These are phyloP conservation scores for Epicoccum nigrum DNA, from an alignment of 2,329 filamentous ascomycete genomes.

Conservation along the genomic window DNA sequence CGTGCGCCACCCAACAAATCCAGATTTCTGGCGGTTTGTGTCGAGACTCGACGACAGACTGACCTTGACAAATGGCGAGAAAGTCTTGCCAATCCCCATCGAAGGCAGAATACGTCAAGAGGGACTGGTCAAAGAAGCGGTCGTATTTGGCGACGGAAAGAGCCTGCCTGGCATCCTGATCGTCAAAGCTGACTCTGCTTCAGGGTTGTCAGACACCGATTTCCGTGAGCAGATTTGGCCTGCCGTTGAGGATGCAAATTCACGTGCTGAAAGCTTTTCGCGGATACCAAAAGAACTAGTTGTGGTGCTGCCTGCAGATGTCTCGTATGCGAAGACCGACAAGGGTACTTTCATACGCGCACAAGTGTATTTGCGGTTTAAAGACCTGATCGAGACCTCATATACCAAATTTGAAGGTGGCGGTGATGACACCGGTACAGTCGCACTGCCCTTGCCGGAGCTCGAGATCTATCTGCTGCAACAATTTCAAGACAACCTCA, in stretches of 20 bases:
- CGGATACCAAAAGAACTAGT: slow-evolving; percentile 62
- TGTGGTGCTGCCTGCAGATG: slow-evolving; percentile 53
- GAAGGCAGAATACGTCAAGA: slow-evolving; percentile 63
- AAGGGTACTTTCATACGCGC: slow-evolving; percentile 64
- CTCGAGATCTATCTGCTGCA: slow-evolving; percentile 40
- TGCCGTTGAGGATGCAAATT: slow-evolving; percentile 59
- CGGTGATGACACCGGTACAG: slow-evolving; percentile 20
- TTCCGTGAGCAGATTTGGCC: slow-evolving; percentile 58
- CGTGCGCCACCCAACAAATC: slow-evolving; percentile 50
- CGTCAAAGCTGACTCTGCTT: slow-evolving; percentile 56
- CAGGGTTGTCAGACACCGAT: slow-evolving; percentile 51
- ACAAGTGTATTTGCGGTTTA: slow-evolving; percentile 58
- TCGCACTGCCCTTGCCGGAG: slow-evolving; percentile 37
- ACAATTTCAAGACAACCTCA: slow-evolving; percentile 27
- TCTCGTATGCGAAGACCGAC: slow-evolving; percentile 59
- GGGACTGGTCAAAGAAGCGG: slow-evolving; percentile 60
- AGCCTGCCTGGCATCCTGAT: slow-evolving; percentile 61
- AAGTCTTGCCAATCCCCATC: slow-evolving; percentile 55
- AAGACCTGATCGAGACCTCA: slow-evolving; percentile 53
- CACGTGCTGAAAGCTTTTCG: slow-evolving; percentile 58
- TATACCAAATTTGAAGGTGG: slow-evolving; percentile 47
- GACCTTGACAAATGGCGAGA: slow-evolving; percentile 58
- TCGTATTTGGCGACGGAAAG: slow-evolving; percentile 63
- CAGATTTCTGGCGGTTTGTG: slow-evolving; percentile 56
- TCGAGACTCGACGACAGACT: slow-evolving; percentile 56